Base-by-base conservation (phyloP, 2,329 filamentous ascomycete genomes). In the Nemania sp. region DNA sequence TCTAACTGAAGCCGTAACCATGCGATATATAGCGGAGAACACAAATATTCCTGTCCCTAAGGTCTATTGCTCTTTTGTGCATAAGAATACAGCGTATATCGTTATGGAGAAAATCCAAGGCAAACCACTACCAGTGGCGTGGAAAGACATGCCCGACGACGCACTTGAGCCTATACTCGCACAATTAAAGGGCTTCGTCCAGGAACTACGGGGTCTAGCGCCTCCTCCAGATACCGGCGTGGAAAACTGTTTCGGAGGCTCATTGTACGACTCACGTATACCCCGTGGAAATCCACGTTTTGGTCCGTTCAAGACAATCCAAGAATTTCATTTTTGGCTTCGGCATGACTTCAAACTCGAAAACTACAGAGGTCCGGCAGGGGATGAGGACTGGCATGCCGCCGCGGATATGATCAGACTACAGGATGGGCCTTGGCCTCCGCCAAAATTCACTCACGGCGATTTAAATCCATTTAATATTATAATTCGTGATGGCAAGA, bases 51-150 rank as follows among this genome's bases (percentile, higher is more conserved):
- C 53, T 41, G 32, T 56, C 53, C 53, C 53, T 3, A 43, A 56
- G 53, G 53, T 56, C 10, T 43, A 56, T 56, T 56, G 53, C 20
- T 56, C 53, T 11, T 56, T 56, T n/a, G 15, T 58, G 41, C 55
- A 29, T 24, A 58, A 58, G 3, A 45, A 58, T 13, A 58, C 7
- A 18, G 56, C 56, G n/a, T 43, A 59, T 27, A 52, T 61, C 32
- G 58, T 61, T 5, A 61, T 61, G 58, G 47, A 61, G 47, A 53
- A 32, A 18, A 43, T 53, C 29, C 47, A 53, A 18, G 32, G 32
- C 47, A 24, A 61, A 1, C 1, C 18, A 6, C 32, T 61, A 13
- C 32, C 47, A 7, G 20, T 8, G 20, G 29, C 58, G 22, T 43
- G 29, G 32, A 22, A 20, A 41, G 20, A 1, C 24, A 1, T 43